Evolutionary conservation across 805 yeast genomes (phyloP), one percentile per base, ranked within the genome.

Genomic region (Yarrowia sp.): DNA sequence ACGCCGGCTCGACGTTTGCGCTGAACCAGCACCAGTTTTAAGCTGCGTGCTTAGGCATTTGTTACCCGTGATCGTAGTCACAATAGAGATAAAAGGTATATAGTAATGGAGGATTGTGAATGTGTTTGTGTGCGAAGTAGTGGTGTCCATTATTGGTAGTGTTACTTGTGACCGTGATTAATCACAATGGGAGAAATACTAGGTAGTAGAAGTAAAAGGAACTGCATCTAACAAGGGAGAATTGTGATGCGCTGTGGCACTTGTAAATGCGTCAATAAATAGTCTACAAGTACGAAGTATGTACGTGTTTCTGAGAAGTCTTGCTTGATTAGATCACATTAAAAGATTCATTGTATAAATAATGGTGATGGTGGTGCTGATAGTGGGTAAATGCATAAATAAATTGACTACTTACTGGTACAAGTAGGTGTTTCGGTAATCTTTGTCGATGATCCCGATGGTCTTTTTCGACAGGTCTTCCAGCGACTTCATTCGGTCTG

Each of bases 1-100:
- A 73, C 49, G 76, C 76, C 4, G 66, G 71, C 29, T 71, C 75
- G n/a, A 71, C 73, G 41, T 73, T 72, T 63, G 69, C 68, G 18
- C 55, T 71, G 42, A 67, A 49, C 53, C 63, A 21, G 66, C 68
- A 46, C 66, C 64, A 60, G 21, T 65, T 42, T 56, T 62, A 61
- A n/a, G n/a, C n/a, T n/a, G n/a, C n/a, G n/a, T n/a, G n/a, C 29
- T 27, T 9, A 16, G 7, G 24, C 9, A n/a, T 19, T 38, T 38
- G 47, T 41, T 41, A 41, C 47, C 47, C 47, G 31, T 27, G 29
- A 27, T 9, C 8, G 10, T 27, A 27, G 10, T n/a, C n/a, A n/a
- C n/a, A n/a, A n/a, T 9, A 39, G 44, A 39, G 41, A 38, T 38
- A 25, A 42, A 44, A 44, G 24, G 49, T 44, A 44, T 44, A 44